Percentiles rank a stretch among this genome's conserved stretches.
Conservation (phyloP, 139 green algal species). For the Chlorella sp. region DNA sequence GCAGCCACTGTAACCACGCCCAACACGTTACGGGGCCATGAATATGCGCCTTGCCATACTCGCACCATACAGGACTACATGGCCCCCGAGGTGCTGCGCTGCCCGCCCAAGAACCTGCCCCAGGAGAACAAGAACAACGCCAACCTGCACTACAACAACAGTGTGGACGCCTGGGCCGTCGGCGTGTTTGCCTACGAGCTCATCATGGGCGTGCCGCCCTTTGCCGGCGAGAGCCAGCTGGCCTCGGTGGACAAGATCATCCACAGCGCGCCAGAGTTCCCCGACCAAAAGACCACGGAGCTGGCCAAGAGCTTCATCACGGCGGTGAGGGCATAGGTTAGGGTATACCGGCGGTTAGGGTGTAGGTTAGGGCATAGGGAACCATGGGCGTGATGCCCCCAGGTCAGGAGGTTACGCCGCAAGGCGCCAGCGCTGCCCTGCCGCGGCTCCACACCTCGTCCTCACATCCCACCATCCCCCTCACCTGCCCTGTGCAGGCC, state of each 20-base stretch:
- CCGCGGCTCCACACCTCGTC: too few relatives aligned
- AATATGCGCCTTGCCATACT: too few relatives aligned
- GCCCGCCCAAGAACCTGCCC: conserved; percentile 48
- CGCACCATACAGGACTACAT: conserved; percentile 20
- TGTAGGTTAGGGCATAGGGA: neutral
- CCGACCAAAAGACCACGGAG: conserved; percentile 32
- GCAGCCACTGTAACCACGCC: too few relatives aligned
- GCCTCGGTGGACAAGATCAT: conserved; percentile 44
- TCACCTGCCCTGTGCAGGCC: conserved; percentile 19
- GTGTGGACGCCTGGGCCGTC: conserved; percentile 66
- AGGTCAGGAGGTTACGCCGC: too few relatives aligned
- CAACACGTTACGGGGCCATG: too few relatives aligned
- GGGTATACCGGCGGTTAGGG: too few relatives aligned
- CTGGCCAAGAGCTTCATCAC: conserved; percentile 42
- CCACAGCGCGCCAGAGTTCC: conserved; percentile 34
- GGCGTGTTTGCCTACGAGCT: conserved; percentile 85
- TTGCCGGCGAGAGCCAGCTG: conserved; percentile 34
- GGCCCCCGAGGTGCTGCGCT: conserved; percentile 54
- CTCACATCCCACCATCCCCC: too few relatives aligned
- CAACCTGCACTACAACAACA: conserved; percentile 43
- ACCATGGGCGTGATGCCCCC: neutral
- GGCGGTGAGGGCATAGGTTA: too few relatives aligned
- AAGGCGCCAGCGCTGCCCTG: neutral
- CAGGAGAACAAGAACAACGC: conserved; percentile 52
- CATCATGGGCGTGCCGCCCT: conserved; percentile 71